A percentile compares a stretch with the other conserved stretches of the same genome.
Evolutionary conservation across 2,329 filamentous ascomycete species (phyloP).

Genomic region (Apiospora aurea): DNA sequence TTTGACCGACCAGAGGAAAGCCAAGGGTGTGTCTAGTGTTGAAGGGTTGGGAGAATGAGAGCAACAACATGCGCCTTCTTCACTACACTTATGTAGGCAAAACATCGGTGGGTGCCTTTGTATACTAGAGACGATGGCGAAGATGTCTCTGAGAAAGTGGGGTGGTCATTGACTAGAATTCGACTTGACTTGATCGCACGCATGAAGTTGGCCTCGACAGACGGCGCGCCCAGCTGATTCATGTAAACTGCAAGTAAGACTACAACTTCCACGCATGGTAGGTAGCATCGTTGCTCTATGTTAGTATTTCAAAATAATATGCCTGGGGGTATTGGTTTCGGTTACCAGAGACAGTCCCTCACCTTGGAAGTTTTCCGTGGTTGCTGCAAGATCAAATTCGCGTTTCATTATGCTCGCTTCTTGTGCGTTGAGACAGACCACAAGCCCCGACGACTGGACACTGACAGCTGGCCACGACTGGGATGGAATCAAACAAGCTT

Average conservation of each 20-base stretch:
- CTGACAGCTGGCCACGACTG: not conserved
- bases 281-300: not conserved
- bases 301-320: not conserved
- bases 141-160: no score
- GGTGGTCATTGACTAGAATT: no score
- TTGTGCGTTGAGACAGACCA: not conserved
- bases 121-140: no score
- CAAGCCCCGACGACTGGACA: not conserved
- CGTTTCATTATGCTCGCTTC: constrained; percentile 6
- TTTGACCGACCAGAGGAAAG: constrained; percentile 26
- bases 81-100: no score
- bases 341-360: not conserved
- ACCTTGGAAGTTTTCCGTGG: not conserved
- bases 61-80: not conserved
- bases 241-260: no score
- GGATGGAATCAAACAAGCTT: not conserved
- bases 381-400: not conserved
- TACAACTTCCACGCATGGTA: no score
- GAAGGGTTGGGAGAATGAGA: not conserved
- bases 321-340: not conserved
- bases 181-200: no score
- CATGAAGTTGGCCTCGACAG: no score
- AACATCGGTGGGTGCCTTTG: no score
- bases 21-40: not conserved
- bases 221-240: no score